Percentiles rank a stretch among this genome's conserved stretches.
Conservation (phyloP, 345 rosid genomes). For the Eucalyptus curtisii region DNA sequence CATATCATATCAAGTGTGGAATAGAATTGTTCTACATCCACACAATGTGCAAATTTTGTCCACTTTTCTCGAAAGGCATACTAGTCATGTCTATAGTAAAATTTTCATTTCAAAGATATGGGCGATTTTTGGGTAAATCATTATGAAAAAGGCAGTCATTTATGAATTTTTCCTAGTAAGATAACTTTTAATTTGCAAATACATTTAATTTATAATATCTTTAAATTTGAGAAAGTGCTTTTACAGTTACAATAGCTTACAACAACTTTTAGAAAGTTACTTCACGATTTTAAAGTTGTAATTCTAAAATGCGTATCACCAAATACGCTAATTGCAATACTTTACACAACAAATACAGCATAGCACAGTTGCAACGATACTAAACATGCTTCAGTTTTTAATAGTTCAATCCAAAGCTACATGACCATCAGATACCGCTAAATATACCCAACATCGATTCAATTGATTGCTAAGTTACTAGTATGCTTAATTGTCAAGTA, state of each 20-base stretch:
- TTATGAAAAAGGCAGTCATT: no score
- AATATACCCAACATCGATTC: neutral
- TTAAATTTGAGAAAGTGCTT: no score
- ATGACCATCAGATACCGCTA: neutral
- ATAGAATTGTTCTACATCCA: neutral
- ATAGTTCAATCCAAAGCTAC: neutral
- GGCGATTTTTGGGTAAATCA: neutral
- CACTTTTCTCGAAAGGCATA: neutral
- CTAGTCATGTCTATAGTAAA: neutral
- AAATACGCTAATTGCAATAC: neutral
- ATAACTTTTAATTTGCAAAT: no score
- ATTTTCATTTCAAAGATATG: neutral
- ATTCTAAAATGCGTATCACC: neutral
- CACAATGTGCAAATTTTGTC: neutral
- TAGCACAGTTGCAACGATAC: neutral
- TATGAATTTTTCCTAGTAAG: no score
- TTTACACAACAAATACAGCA: neutral
- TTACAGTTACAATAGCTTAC: neutral
- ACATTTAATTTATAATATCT: no score
- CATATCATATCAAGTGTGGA: neutral
- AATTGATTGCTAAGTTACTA: neutral
- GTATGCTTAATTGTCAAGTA: neutral
- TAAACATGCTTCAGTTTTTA: neutral
- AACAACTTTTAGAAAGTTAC: neutral
- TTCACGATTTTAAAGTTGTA: neutral